These are phyloP conservation scores for Aspergillus tamarii DNA, from an alignment of 2,329 filamentous ascomycete species.

Conservation along the genomic window DNA sequence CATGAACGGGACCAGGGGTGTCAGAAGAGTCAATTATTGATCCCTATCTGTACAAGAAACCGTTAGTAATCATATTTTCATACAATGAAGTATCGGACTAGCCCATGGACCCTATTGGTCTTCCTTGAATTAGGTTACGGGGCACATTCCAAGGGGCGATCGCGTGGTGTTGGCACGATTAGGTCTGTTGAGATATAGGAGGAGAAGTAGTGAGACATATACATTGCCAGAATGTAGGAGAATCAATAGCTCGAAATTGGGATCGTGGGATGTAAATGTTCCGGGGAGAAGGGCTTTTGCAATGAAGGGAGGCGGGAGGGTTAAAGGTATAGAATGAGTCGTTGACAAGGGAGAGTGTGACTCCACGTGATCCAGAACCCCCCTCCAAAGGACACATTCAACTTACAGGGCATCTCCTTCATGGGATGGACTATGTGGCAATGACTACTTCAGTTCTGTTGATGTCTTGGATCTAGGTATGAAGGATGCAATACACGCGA, in stretches of 20 bases:
- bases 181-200: neutral
- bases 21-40: neutral
- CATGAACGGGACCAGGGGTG: conserved; percentile 2
- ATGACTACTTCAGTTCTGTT: neutral
- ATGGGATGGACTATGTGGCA: neutral
- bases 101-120: neutral
- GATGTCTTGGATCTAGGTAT: conserved; percentile 1
- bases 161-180: neutral
- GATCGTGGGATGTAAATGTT: conserved; percentile 6
- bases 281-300: conserved; percentile 6
- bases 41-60: neutral
- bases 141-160: neutral
- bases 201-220: conserved; percentile 5
- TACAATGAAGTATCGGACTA: neutral
- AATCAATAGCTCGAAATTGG: neutral
- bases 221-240: conserved; percentile 14
- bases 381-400: neutral
- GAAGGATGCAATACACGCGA: conserved; percentile 7
- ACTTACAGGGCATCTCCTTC: neutral
- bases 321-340: neutral
- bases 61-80: neutral
- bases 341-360: neutral
- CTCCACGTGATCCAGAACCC: conserved; percentile 15
- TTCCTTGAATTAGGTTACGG: conserved; percentile 7
- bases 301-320: conserved; percentile 11